Percentiles rank a stretch among this genome's conserved stretches.
Conservation (phyloP, 495 filamentous ascomycete genomes). For the Umbilicaria muhlenbergii region DNA sequence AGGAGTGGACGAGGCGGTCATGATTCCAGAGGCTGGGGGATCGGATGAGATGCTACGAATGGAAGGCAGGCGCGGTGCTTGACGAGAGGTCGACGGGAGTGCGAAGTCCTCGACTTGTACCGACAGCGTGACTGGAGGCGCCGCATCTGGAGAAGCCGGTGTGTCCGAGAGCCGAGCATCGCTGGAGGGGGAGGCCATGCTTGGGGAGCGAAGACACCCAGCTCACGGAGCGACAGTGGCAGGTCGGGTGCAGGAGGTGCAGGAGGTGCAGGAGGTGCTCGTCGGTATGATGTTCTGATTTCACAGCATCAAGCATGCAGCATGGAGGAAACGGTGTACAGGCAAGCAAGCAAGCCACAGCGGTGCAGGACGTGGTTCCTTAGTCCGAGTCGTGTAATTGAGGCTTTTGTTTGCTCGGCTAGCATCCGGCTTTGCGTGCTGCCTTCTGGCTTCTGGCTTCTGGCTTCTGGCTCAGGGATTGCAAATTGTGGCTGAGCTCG, state of each 20-base stretch:
- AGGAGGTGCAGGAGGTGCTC: neutral
- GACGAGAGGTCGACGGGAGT: slow-evolving; percentile 4
- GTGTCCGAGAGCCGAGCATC: neutral
- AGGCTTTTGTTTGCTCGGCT: too few relatives aligned
- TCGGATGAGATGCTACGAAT: slow-evolving; percentile 20
- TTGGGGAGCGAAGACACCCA: neutral
- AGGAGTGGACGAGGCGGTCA: slow-evolving; percentile 64
- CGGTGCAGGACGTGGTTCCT: too few relatives aligned
- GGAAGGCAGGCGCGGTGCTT: slow-evolving; percentile 14
- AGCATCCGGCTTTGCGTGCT: too few relatives aligned
- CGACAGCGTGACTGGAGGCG: neutral
- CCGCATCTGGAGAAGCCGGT: neutral
- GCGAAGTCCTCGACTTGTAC: slow-evolving; percentile 16
- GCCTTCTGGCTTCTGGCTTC: too few relatives aligned
- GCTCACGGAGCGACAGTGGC: neutral
- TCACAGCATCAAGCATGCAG: too few relatives aligned
- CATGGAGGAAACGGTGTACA: too few relatives aligned
- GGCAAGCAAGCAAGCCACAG: too few relatives aligned
- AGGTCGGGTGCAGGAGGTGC: neutral
- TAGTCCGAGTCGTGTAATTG: too few relatives aligned
- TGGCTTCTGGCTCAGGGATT: too few relatives aligned
- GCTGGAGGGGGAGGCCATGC: neutral
- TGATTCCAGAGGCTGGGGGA: slow-evolving; percentile 29
- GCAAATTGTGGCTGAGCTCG: too few relatives aligned
- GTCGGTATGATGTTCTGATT: too few relatives aligned